Base-by-base conservation (phyloP, 2,329 filamentous ascomycete species). In the Exophiala sp. region DNA sequence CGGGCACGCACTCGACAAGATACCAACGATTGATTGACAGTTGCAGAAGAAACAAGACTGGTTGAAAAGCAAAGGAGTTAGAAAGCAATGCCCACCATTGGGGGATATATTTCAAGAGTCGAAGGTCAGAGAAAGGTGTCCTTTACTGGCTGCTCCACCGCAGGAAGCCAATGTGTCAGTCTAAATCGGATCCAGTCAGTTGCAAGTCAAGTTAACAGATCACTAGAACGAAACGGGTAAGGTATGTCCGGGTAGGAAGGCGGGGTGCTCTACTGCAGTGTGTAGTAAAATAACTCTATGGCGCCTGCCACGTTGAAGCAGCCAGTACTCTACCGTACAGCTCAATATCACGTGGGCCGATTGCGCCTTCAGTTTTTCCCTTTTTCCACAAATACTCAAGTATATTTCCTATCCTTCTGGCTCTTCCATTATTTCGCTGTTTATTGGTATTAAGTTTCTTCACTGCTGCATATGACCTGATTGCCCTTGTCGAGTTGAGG, bases 1-100 rank as follows among this genome's bases (percentile, higher is more conserved):
- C 82, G 77, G 65, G 57, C 47, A 34, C 46, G 47, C 43, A 55
- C 46, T 34, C 37, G 47, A 50, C 44, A 46, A 4, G 27, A 50
- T n/a, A n/a, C n/a, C 42, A 50, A 42, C 38, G 42, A 30, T 40
- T 21, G 22, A 39, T 35, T 35, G 51, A 48, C 34, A 54, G 11
- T 35, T 44, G 30, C 43, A 37, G 56, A 56, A 50, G 41, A 58
- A 54, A 43, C 52, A 58, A 55, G 43, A 24, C 19, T 43, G 50
- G 34, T 47, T 42, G 49, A 54, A 37, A 53, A 48, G 52, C 52
- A 43, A 38, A 46, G 24, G 53, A 58, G 39, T 50, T 39, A 21
- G 44, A 22, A 18, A 29, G 32, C 16, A 39, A 19, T 27, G 18
- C 16, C 18, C 42, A 35, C 16, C 22, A 21, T 27, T 27, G 14